Percentiles rank a stretch among this genome's conserved stretches.
These are phyloP conservation scores for Sesbania bispinosa DNA, from an alignment of 306 rosid species.

Conservation along the genomic window DNA sequence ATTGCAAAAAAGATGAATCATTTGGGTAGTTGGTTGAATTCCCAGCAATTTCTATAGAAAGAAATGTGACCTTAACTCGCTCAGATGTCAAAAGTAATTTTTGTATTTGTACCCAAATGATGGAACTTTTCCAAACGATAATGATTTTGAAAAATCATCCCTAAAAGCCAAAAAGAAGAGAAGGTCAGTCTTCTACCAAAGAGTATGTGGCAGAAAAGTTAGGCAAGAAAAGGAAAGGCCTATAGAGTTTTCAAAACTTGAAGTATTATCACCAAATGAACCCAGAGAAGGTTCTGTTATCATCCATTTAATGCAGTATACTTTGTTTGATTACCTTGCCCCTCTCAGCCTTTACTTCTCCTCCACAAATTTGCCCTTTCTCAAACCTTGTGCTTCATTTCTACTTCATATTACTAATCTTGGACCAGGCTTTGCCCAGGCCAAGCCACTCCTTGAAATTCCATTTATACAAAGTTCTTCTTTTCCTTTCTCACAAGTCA, in stretches of 20 bases:
- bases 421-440: background rate
- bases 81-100: conserved; percentile 32
- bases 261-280: conserved; percentile 29
- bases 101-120: conserved; percentile 39
- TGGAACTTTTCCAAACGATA: conserved; percentile 59
- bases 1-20: conserved; percentile 28
- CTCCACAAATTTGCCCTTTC: conserved; percentile 26
- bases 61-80: conserved; percentile 33
- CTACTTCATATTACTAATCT: conserved; percentile 19
- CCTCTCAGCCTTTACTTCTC: conserved; percentile 44
- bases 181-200: conserved; percentile 36
- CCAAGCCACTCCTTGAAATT: conserved; percentile 33
- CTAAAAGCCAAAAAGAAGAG: conserved; percentile 40
- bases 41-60: conserved; percentile 28
- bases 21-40: conserved; percentile 32
- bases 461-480: conserved; percentile 27
- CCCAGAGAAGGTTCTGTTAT: conserved; percentile 32
- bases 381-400: conserved; percentile 31
- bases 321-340: conserved; percentile 42
- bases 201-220: conserved; percentile 40
- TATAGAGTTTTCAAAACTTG: conserved; percentile 30
- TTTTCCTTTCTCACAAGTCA: too few relatives aligned
- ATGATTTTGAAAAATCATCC: conserved; percentile 40
- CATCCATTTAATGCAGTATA: conserved; percentile 46
- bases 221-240: conserved; percentile 43